Base-by-base conservation (phyloP, 805 yeast species). In the Yarrowia porcina region DNA sequence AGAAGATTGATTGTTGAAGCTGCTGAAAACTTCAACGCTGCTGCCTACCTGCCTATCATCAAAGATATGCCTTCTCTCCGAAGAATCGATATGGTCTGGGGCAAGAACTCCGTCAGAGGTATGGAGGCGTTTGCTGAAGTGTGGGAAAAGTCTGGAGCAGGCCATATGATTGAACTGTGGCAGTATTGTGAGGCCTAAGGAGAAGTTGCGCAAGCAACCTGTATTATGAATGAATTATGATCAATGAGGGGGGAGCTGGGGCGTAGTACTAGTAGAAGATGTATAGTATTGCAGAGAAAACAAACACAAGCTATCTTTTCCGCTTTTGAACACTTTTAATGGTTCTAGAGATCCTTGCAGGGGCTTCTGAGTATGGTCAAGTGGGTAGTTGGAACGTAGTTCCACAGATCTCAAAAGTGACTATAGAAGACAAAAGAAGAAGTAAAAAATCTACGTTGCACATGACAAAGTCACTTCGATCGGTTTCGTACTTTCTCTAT, bases 21-120 rank as follows among this genome's bases (percentile, higher is more conserved):
- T 6, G 61, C 61, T 4, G 49, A 56, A 7, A 39, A 41, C 39
- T 56, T 56, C 39, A 56, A 56, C 41, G 49, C 39, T 0, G 38
- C 35, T 11, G 39, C 36, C n/a, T 32, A 56, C 38, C 42, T 56
- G 30, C 36, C 61, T 4, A 41, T 52, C 33, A 18, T 52, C 33
- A 35, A 35, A 17, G n/a, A 42, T 13, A 52, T 52, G 32, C 59
- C 59, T 12, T 52, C 59, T 1, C 21, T 52, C n/a, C 9, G 42
- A 33, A 13, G 59, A 25, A 27, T 52, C 23, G 59, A 52, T 9
- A 35, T 52, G 59, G 59, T 52, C 17, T 52, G 59, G 59, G 38
- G 59, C 8, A 52, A 36, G 44, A 52, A 52, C 38, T 36, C 33
- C 4, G 59, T 52, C 10, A 33, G 23, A 11, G 59, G 44, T 3